Evolutionary conservation across 2,329 filamentous ascomycete genomes (phyloP), one percentile per base, ranked within the genome.

Genomic region (Lasiodiplodia hormozganensis): DNA sequence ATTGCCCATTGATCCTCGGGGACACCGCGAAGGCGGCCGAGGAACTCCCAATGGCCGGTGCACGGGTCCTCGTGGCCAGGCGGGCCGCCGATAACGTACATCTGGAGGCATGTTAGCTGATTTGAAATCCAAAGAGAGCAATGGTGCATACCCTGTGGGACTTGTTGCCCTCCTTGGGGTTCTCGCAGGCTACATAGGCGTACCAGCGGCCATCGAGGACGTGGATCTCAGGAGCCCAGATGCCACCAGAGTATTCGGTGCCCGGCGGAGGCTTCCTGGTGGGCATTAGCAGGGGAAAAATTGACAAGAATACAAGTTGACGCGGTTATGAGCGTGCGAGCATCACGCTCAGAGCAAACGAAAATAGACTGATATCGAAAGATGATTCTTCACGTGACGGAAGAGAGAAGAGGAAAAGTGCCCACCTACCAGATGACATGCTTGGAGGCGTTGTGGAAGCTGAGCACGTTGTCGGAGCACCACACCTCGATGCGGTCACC

Each of bases 191-290:
- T 73, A 79, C 84, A 74, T 87, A 87, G 69, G 87, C 79, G 74
- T 86, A 88, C 86, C 86, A 88, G 25, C 80, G 80, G 0, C 82
- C 83, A 47, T 82, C 75, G 31, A 87, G 77, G 58, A 75, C 75
- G 73, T 88, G 86, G 0, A 88, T 78, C 76, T 88, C 86, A 0
- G 86, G 86, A 0, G 86, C 86, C 86, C 86, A 88, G 38, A 88
- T 77, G 70, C 80, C 81, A 51, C 76, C 81, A 8, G 79, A 81
- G 78, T 82, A 83, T 21, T 77, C 74, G 11, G 78, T 79, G 69
- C 81, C 75, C 14, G 80, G 80, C 0, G 81, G 75, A 36, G 84
- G 82, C 23, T 79, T 78, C 78, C 78, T 76, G 69, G 75, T 34
- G 38, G 56, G 53, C 36, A 52, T 67, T 49, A 68, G 67, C 40